These are phyloP conservation scores for Neckera pumila DNA, from an alignment of 225 moss, liverwort and hornwort species.

Conservation along the genomic window DNA sequence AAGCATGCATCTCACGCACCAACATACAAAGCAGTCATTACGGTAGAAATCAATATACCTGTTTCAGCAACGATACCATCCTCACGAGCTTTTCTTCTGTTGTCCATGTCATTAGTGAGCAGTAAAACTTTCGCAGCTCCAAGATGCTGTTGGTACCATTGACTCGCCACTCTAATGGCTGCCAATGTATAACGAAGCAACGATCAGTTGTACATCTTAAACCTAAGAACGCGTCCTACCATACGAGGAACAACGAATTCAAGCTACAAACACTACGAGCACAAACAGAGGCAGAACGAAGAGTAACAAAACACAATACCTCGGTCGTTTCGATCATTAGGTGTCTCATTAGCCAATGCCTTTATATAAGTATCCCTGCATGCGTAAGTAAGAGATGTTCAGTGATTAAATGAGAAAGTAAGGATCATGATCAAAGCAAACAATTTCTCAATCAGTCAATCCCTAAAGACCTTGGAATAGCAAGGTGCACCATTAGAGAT, in stretches of 20 bases:
- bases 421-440: neutral
- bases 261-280: neutral
- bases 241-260: neutral
- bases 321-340: constrained; percentile 97
- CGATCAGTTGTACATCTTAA: neutral
- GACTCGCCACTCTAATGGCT: constrained; percentile 95
- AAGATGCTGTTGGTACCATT: constrained; percentile 87
- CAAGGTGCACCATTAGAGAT: neutral
- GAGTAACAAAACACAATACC: constrained; percentile 21
- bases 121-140: constrained; percentile 59
- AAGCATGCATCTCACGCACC: neutral
- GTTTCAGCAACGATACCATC: constrained; percentile 80
- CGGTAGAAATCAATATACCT: constrained; percentile 23
- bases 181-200: neutral
- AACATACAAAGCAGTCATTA: neutral
- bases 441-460: neutral
- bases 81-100: constrained; percentile 70
- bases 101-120: constrained; percentile 84
- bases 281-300: neutral
- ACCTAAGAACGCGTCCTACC: neutral
- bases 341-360: constrained; percentile 58
- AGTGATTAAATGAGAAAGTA: neutral
- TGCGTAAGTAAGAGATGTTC: neutral
- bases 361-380: constrained; percentile 87
- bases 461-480: neutral